phyloP scores from a whole-genome alignment of 768 basidiomycete genomes.

The Russula olivacea region DNA sequence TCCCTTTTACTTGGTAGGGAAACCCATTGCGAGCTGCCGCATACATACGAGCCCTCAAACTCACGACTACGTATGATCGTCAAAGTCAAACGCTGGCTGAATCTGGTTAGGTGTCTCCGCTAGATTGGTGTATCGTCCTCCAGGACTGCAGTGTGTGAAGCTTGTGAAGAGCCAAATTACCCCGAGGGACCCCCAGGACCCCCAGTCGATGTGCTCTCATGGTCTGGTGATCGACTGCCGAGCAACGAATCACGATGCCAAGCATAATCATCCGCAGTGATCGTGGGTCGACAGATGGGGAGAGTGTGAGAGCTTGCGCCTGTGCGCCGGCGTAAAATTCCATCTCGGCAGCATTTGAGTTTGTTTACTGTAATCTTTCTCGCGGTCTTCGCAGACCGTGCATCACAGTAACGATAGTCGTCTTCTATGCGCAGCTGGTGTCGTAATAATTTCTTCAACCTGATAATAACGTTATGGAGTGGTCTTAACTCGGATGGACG shows the following conservation, averaged over 20 bases:
- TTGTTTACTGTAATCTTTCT: not conserved
- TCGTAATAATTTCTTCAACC: slow-evolving; percentile 3
- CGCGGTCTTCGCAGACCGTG: not conserved
- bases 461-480: not conserved
- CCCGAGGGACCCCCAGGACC: not conserved
- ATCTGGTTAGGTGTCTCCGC: not conserved
- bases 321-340: slow-evolving; percentile 2
- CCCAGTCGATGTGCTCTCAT: not conserved
- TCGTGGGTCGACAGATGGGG: not conserved
- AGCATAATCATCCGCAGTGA: not conserved
- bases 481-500: not conserved
- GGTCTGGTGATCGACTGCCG: not conserved
- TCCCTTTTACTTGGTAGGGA: not conserved
- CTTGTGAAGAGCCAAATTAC: not conserved
- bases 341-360: slow-evolving; percentile 10
- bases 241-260: not conserved
- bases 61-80: not conserved
- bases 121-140: not conserved
- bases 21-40: not conserved
- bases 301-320: not conserved
- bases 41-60: not conserved
- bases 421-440: not conserved
- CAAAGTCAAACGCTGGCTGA: not conserved
- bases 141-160: not conserved
- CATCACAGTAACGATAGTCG: not conserved